Conservation (phyloP, 345 rosid species). For the Citrus cavaleriei region DNA sequence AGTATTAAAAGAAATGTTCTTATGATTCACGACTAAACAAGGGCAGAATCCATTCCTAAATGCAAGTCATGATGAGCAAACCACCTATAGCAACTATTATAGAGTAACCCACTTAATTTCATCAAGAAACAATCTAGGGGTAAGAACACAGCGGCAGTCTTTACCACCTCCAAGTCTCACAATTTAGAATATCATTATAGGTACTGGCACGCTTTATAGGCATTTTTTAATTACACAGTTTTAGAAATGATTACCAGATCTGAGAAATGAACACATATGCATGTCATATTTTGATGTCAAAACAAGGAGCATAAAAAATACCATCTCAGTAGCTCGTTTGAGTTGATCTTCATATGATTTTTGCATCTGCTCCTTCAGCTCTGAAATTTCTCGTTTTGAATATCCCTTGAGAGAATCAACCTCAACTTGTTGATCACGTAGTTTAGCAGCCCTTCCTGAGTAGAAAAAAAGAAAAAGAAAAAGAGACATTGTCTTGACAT, state of each 20-base stretch:
- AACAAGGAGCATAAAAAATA: constrained; percentile 8
- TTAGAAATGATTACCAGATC: neutral
- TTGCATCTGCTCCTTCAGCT: constrained; percentile 60
- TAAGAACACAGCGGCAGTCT: neutral
- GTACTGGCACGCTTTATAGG: neutral
- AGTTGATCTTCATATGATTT: constrained; percentile 59
- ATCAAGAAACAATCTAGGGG: neutral
- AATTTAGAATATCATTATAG: neutral
- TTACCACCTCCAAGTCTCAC: neutral
- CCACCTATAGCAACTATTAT: no score
- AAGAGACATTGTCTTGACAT: neutral
- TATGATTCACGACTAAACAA: no score
- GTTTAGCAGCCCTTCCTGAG: constrained; percentile 65
- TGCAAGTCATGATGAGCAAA: no score
- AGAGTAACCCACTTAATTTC: neutral
- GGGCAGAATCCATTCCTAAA: no score
- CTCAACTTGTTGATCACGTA: constrained; percentile 58
- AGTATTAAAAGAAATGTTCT: no score
- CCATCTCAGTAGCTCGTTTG: constrained; percentile 62
- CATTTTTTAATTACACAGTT: neutral
- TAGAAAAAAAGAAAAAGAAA: neutral
- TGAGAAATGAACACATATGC: neutral
- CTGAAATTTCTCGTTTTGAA: constrained; percentile 48
- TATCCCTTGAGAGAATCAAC: constrained; percentile 58
- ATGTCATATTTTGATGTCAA: neutral